Percentiles rank a stretch among this genome's conserved stretches.
phyloP scores from a whole-genome alignment of 495 filamentous ascomycete genomes.

The Chaetomium fimeti region DNA sequence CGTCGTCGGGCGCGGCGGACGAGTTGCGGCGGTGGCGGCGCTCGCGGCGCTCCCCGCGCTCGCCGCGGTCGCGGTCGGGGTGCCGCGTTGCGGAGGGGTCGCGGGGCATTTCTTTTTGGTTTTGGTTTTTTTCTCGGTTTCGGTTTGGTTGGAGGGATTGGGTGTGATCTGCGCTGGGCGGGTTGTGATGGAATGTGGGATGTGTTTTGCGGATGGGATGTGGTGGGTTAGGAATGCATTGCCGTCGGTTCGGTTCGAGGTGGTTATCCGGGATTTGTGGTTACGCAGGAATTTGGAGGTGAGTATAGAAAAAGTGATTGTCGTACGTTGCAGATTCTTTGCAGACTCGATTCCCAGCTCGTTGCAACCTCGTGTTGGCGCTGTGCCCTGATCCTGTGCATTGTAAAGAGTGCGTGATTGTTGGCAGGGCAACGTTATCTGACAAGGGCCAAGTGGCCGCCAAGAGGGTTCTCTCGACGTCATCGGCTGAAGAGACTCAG shows the following conservation, averaged over 20 bases:
- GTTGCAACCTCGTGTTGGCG: slow-evolving; percentile 5
- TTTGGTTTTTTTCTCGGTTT: not conserved
- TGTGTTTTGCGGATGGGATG: slow-evolving; percentile 3
- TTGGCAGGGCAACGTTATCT: slow-evolving; percentile 45
- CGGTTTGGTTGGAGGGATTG: no score
- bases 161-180: no score
- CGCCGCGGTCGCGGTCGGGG: slow-evolving; percentile 1
- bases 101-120: slow-evolving; percentile 20
- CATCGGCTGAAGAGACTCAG: not conserved
- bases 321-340: not conserved
- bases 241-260: not conserved
- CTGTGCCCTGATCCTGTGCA: slow-evolving; percentile 6
- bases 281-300: not conserved
- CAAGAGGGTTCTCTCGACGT: slow-evolving; percentile 3
- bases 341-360: slow-evolving; percentile 22
- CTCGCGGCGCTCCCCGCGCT: not conserved
- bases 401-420: slow-evolving; percentile 31
- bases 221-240: slow-evolving; percentile 17
- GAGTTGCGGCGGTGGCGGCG: slow-evolving; percentile 17
- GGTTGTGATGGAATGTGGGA: not conserved
- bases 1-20: not conserved
- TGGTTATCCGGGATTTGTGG: not conserved
- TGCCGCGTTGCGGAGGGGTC: slow-evolving; percentile 15
- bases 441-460: not conserved
- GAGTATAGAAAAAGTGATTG: not conserved